Evolutionary conservation across 2,329 filamentous ascomycete species (phyloP).

Genomic region (Botrytis fragariae): DNA sequence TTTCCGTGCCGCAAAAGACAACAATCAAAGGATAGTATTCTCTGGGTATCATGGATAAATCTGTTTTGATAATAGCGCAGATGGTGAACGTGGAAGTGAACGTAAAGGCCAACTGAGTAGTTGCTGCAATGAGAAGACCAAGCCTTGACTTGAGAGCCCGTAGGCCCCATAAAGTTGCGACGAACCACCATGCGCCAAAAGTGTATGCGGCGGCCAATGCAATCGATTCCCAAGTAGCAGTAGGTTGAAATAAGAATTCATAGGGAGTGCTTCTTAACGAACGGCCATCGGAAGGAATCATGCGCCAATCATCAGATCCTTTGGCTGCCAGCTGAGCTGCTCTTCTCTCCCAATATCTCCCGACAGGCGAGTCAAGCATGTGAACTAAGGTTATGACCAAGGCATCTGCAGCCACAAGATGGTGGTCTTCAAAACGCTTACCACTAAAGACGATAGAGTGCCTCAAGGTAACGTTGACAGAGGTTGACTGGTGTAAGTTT

Average conservation of each 20-base stretch:
- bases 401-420: constrained; percentile 69
- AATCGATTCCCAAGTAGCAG: constrained; percentile 64
- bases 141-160: constrained; percentile 73
- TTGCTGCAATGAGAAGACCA: constrained; percentile 68
- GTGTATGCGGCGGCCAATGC: constrained; percentile 64
- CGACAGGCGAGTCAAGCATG: constrained; percentile 61
- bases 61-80: constrained; percentile 71
- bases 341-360: constrained; percentile 62
- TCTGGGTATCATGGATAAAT: constrained; percentile 70
- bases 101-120: constrained; percentile 67
- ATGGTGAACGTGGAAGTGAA: constrained; percentile 78
- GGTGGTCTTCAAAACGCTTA: constrained; percentile 69
- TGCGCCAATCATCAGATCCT: constrained; percentile 54
- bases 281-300: constrained; percentile 60
- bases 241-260: constrained; percentile 74
- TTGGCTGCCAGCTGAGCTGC: constrained; percentile 53
- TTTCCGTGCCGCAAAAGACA: constrained; percentile 70
- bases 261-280: constrained; percentile 61
- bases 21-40: constrained; percentile 76
- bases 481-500: constrained; percentile 58
- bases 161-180: constrained; percentile 64
- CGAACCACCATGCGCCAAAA: constrained; percentile 62
- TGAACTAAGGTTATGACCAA: constrained; percentile 76
- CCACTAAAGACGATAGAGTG: constrained; percentile 80
- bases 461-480: constrained; percentile 69